phyloP scores from a whole-genome alignment of 2,329 filamentous ascomycete species.

The Diaporthe sp. region DNA sequence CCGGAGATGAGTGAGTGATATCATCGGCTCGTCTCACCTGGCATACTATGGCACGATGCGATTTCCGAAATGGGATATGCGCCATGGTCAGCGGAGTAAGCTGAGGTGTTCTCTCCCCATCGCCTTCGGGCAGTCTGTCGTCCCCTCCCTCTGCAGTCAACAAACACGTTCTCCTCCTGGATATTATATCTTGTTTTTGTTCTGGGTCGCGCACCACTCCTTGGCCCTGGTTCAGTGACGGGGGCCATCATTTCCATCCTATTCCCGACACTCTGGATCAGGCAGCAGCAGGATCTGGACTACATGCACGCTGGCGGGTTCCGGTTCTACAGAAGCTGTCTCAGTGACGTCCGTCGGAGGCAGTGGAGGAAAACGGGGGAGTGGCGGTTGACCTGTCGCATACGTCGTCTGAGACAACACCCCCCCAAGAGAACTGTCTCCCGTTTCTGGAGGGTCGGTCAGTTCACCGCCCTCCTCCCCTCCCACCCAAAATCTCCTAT shows the following conservation, averaged over 20 bases:
- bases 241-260: constrained; percentile 7
- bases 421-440: background rate
- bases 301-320: constrained; percentile 20
- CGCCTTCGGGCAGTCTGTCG: background rate
- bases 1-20: constrained; percentile 2
- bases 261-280: constrained; percentile 39
- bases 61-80: background rate
- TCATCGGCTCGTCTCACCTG: constrained; percentile 30
- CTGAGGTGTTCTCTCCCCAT: background rate
- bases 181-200: background rate
- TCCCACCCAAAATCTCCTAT: background rate
- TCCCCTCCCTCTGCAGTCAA: background rate
- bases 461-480: constrained; percentile 9
- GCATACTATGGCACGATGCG: background rate
- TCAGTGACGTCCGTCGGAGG: constrained; percentile 29
- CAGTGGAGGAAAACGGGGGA: background rate
- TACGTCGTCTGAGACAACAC: constrained; percentile 21
- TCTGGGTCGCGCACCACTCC: constrained; percentile 4
- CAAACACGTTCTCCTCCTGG: background rate
- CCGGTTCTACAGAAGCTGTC: constrained; percentile 38
- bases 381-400: constrained; percentile 22
- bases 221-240: background rate
- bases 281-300: constrained; percentile 13
- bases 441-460: background rate
- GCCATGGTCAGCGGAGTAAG: background rate